Base-by-base conservation (phyloP, 306 rosid genomes). In the Sophora flavescens region DNA sequence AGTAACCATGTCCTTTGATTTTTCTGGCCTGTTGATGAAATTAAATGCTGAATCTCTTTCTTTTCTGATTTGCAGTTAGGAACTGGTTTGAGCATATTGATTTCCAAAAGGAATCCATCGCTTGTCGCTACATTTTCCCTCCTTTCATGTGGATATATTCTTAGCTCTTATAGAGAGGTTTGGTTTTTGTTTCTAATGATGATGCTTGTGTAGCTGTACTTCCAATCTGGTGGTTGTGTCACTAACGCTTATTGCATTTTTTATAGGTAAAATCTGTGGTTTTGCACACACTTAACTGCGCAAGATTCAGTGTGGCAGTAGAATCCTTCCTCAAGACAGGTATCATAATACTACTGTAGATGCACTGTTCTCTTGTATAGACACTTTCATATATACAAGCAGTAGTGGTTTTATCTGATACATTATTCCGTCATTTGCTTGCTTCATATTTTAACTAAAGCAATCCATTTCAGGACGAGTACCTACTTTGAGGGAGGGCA, bases 151-250 rank as follows among this genome's bases (percentile, higher is more conserved):
- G 99, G 99, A 78, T 95, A 91, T 81, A 81, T 92, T 68, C 67
- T 90, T 81, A 92, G 99, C 89, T 95, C 99, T 72, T 95, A 89
- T 68, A 81, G 69, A 87, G 99, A 95, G 99, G 99, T 94, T 81
- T 78, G 89, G 22, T 79, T 74, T 67, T 81, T 75, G 32, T 70
- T 72, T 77, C 22, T 60, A 28, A 51, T 59, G 45, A 70, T 51
- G 39, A 47, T 68, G 68, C 13, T n/a, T 33, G 35, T 80, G 70
- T 76, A 63, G 13, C 72, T 73, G 72, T 52, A 42, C 59, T 57
- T 68, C 72, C 63, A 39, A 38, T 62, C 13, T 26, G 14, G 53
- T 65, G 57, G 28, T 73, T 67, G 16, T 80, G 50, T 71, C 66
- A 67, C 71, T 84, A 70, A 81, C 45, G 52, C 52, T 63, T 57